phyloP scores from a whole-genome alignment of 192 early-diverging fungal genomes.

The Entophlyctis helioformis region DNA sequence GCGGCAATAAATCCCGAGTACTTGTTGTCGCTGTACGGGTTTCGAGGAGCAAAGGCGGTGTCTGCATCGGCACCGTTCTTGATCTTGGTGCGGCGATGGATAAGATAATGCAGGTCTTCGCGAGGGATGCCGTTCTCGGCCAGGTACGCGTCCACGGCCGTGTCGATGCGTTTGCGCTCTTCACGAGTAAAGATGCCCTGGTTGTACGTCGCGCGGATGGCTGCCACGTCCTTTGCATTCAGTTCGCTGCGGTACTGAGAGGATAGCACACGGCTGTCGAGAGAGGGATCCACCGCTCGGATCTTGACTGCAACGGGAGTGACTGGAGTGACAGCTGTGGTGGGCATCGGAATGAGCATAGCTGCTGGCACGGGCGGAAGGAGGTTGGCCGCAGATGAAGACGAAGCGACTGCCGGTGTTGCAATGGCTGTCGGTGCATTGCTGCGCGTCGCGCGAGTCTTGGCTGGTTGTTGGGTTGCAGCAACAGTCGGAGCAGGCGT shows the following conservation, averaged over 20 bases:
- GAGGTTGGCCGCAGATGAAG: too few relatives aligned
- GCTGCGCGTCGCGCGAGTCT: too few relatives aligned
- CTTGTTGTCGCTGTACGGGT: not conserved
- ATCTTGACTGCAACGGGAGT: conserved; percentile 86
- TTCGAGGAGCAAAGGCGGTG: too few relatives aligned
- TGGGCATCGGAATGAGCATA: too few relatives aligned
- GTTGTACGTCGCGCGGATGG: conserved; percentile 47
- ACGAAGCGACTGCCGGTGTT: too few relatives aligned
- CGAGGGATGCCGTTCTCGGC: conserved; percentile 85
- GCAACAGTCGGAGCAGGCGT: too few relatives aligned
- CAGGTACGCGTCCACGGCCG: conserved; percentile 72
- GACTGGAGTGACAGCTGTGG: conserved; percentile 78
- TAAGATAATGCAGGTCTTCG: conserved; percentile 99
- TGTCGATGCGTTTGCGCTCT: conserved; percentile 90
- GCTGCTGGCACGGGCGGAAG: too few relatives aligned
- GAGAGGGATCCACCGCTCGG: conserved; percentile 94
- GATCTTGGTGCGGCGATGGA: too few relatives aligned
- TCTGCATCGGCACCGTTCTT: too few relatives aligned
- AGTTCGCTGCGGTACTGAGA: conserved; percentile 74
- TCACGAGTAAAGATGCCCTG: conserved; percentile 84
- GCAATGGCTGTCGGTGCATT: too few relatives aligned
- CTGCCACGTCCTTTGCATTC: conserved; percentile 71
- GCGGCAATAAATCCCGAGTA: not conserved
- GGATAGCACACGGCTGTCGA: conserved; percentile 86
- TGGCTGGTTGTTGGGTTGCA: too few relatives aligned